Percentiles rank a stretch among this genome's conserved stretches.
These are phyloP conservation scores for Penicillium sp. DNA, from an alignment of 2,329 filamentous ascomycete genomes.

Conservation along the genomic window DNA sequence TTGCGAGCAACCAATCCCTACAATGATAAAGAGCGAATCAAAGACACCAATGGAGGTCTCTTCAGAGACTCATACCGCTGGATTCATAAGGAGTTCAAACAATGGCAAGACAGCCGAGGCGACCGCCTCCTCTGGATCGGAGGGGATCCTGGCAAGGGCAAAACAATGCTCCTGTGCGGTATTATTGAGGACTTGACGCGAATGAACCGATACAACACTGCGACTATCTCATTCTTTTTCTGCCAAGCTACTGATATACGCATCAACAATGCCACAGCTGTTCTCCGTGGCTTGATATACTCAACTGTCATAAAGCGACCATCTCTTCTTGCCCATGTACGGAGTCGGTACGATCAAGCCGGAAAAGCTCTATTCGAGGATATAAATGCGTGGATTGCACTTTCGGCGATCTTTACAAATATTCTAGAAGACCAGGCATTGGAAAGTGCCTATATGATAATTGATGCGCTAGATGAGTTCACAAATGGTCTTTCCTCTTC, in stretches of 20 bases:
- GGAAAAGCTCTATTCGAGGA: constrained; percentile 5
- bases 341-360: not conserved
- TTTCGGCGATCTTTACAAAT: not conserved
- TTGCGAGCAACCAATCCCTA: constrained; percentile 9
- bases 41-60: too few species aligned
- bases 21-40: constrained; percentile 10
- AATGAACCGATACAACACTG: not conserved
- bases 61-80: too few species aligned
- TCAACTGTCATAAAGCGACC: constrained; percentile 5
- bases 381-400: constrained; percentile 3
- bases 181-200: constrained; percentile 20
- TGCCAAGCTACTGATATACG: constrained; percentile 32
- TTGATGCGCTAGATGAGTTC: constrained; percentile 9
- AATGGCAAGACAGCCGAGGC: constrained; percentile 8
- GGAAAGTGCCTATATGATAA: not conserved
- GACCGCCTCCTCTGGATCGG: constrained; percentile 23
- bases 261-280: constrained; percentile 30
- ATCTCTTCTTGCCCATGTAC: constrained; percentile 3
- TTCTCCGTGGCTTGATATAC: constrained; percentile 32
- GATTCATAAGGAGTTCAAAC: constrained; percentile 11
- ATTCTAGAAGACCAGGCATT: constrained; percentile 1
- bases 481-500: not conserved
- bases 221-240: constrained; percentile 32
- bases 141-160: constrained; percentile 27
- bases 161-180: constrained; percentile 27